Conservation (phyloP, 2,329 filamentous ascomycete species). For the Didymella arachidicola region DNA sequence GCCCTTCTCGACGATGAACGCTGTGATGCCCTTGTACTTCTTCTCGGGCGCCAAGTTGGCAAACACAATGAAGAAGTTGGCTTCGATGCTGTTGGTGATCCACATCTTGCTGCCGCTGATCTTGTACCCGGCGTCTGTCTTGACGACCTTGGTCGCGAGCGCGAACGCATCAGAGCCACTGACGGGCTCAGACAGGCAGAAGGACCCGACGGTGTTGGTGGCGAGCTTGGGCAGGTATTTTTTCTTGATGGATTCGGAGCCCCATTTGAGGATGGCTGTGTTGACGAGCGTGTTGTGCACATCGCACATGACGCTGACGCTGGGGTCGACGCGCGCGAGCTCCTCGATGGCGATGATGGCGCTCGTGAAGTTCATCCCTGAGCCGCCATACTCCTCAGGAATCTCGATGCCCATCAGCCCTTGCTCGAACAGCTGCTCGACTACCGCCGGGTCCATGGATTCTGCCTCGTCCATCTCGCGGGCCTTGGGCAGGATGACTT, state of each 20-base stretch:
- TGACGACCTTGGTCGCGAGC: constrained; percentile 85
- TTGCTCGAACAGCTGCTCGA: constrained; percentile 96
- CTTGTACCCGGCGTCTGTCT: constrained; percentile 82
- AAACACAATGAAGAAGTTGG: constrained; percentile 96
- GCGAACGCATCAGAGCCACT: constrained; percentile 97
- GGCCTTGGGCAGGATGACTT: constrained; percentile 87
- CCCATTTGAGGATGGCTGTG: constrained; percentile 88
- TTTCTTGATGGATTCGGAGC: constrained; percentile 77
- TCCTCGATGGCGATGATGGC: constrained; percentile 98
- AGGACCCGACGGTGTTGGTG: constrained; percentile 86
- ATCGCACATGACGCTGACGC: constrained; percentile 92
- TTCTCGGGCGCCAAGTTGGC: constrained; percentile 91
- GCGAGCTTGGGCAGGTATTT: constrained; percentile 90
- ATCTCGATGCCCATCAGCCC: constrained; percentile 98
- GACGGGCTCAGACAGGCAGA: constrained; percentile 90
- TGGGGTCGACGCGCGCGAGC: constrained; percentile 90
- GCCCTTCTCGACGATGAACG: constrained; percentile 92
- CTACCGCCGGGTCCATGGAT: constrained; percentile 84
- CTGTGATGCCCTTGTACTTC: constrained; percentile 96
- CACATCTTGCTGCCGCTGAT: constrained; percentile 98
- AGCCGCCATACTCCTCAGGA: constrained; percentile 93
- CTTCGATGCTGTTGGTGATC: constrained; percentile 98
- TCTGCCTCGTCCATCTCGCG: constrained; percentile 98
- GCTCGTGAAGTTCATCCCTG: constrained; percentile 98
- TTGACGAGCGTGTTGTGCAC: constrained; percentile 99